These are phyloP conservation scores for Kurtzmaniella natalensis DNA, from an alignment of 1,139 yeast species.

Conservation along the genomic window DNA sequence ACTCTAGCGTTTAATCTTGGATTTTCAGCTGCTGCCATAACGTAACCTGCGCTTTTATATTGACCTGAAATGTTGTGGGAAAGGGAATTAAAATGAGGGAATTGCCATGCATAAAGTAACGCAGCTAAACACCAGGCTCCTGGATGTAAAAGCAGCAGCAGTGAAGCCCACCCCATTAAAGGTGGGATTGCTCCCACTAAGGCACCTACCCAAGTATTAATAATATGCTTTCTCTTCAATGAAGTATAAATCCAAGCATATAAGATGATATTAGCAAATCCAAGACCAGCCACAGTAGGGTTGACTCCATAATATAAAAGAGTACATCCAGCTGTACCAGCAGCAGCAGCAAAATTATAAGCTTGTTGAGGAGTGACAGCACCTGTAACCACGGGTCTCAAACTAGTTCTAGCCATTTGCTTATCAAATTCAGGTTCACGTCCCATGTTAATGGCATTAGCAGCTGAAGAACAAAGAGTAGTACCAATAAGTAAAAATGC, in stretches of 20 bases:
- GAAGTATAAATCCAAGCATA: constrained; percentile 93
- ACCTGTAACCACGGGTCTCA: constrained; percentile 90
- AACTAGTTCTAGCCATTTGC: constrained; percentile 83
- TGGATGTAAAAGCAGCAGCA: constrained; percentile 75
- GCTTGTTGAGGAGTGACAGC: constrained; percentile 73
- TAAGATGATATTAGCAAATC: constrained; percentile 69
- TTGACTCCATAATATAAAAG: constrained; percentile 79
- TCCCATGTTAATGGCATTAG: constrained; percentile 96
- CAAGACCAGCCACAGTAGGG: constrained; percentile 75
- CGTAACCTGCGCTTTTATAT: constrained; percentile 88
- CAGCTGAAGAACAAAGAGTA: constrained; percentile 83
- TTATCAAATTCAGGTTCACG: constrained; percentile 89
- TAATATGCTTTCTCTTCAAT: constrained; percentile 73
- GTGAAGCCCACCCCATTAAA: constrained; percentile 99
- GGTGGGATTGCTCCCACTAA: constrained; percentile 98
- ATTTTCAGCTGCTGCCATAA: constrained; percentile 92
- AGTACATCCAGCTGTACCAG: constrained; percentile 69
- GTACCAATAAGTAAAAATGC: constrained; percentile 80
- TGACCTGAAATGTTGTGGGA: constrained; percentile 86
- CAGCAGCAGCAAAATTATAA: constrained; percentile 65
- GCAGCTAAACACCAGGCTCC: constrained; percentile 96
- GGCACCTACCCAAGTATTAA: constrained; percentile 98
- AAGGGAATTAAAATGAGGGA: constrained; percentile 93
- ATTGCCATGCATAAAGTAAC: constrained; percentile 94
- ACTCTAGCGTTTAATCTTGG: constrained; percentile 93